A percentile compares a stretch with the other conserved stretches of the same genome.
These are phyloP conservation scores for Termitomyces bulborhizus DNA, from an alignment of 768 basidiomycete species.

Conservation along the genomic window DNA sequence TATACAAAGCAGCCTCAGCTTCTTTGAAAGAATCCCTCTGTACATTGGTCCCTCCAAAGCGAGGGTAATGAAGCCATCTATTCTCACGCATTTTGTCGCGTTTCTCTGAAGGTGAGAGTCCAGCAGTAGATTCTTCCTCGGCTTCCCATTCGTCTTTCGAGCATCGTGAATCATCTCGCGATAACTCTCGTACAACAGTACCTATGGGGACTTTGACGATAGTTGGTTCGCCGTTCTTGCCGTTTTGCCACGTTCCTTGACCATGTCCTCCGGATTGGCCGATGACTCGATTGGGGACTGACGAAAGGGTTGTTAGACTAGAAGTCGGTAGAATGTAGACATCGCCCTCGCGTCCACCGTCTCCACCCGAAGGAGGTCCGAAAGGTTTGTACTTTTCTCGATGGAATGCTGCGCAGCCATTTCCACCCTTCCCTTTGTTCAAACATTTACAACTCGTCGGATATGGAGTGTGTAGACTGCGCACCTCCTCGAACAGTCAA, in stretches of 20 bases:
- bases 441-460: slow-evolving; percentile 1
- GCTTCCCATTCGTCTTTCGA: slow-evolving; percentile 67
- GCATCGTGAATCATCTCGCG: slow-evolving; percentile 58
- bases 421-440: slow-evolving; percentile 72
- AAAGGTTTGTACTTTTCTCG: slow-evolving; percentile 80
- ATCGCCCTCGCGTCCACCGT: slow-evolving; percentile 84
- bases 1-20: slow-evolving; percentile 55
- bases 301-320: slow-evolving; percentile 70
- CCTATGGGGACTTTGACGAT: slow-evolving; percentile 84
- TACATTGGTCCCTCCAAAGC: slow-evolving; percentile 53
- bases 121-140: slow-evolving; percentile 54
- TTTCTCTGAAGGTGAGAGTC: slow-evolving; percentile 40
- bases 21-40: slow-evolving; percentile 62
- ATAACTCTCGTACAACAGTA: slow-evolving; percentile 78
- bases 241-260: slow-evolving; percentile 84
- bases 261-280: slow-evolving; percentile 68
- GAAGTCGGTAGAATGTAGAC: slow-evolving; percentile 81
- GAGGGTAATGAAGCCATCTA: slow-evolving; percentile 81
- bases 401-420: slow-evolving; percentile 91
- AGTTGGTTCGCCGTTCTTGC: slow-evolving; percentile 63
- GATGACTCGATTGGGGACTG: slow-evolving; percentile 60
- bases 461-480: slow-evolving; percentile 10
- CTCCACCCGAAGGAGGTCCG: slow-evolving; percentile 91
- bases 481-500: slow-evolving; percentile 74
- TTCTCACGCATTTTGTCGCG: slow-evolving; percentile 55